Conservation (phyloP, 208 protist genomes). For the Herpetomonas tarakana region DNA sequence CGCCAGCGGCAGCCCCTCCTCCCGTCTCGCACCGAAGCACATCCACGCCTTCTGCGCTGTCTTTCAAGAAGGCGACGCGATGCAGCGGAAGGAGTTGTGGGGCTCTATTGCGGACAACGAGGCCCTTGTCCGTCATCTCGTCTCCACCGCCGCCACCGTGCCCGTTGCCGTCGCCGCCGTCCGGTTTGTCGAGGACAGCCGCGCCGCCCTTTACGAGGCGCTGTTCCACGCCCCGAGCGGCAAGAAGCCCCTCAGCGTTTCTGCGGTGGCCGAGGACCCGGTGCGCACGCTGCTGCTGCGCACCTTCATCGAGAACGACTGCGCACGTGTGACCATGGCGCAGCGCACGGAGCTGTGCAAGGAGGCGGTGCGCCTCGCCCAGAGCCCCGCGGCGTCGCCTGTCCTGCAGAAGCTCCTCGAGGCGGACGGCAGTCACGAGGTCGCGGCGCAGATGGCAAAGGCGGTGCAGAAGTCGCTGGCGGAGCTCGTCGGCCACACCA, state of each 20-base stretch:
- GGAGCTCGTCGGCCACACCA: constrained; percentile 49
- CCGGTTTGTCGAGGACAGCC: background rate
- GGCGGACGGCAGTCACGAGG: constrained; percentile 21
- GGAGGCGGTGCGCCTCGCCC: constrained; percentile 26
- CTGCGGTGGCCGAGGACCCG: constrained; percentile 48
- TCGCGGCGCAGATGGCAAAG: constrained; percentile 19
- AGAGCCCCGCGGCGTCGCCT: constrained; percentile 66
- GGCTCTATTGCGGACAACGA: constrained; percentile 21
- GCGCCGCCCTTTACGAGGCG: background rate
- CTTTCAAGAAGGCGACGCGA: constrained; percentile 71
- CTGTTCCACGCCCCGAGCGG: background rate
- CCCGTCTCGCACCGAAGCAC: constrained; percentile 19
- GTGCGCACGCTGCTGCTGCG: constrained; percentile 75
- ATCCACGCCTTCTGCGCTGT: constrained; percentile 54
- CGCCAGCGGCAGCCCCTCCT: background rate
- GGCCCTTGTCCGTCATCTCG: constrained; percentile 17
- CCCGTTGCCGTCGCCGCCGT: constrained; percentile 26
- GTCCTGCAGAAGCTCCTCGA: constrained; percentile 84
- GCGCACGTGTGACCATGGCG: constrained; percentile 14
- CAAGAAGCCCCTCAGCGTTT: constrained; percentile 18
- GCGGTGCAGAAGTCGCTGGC: constrained; percentile 28
- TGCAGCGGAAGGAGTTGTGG: constrained; percentile 65
- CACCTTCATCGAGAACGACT: constrained; percentile 59
- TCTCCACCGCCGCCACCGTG: constrained; percentile 3
- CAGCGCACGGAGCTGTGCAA: constrained; percentile 23